phyloP scores from a whole-genome alignment of 768 basidiomycete species.

The Trichaptum fuscoviolaceum region DNA sequence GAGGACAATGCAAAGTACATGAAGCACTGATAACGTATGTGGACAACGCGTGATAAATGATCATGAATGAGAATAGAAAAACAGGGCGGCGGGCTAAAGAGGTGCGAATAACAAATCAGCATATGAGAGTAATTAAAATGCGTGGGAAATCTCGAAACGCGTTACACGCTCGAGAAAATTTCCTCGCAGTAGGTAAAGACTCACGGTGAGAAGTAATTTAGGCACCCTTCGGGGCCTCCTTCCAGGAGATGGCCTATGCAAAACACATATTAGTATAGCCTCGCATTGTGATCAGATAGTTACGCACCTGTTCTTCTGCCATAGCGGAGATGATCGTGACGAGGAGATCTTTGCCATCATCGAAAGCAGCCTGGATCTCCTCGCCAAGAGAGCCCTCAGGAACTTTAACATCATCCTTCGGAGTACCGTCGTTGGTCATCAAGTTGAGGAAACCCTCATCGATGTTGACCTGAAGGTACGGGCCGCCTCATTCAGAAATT shows the following conservation, averaged over 20 bases:
- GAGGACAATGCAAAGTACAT: not conserved
- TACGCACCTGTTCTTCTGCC: constrained; percentile 77
- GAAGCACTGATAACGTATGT: not conserved
- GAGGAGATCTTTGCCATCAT: constrained; percentile 81
- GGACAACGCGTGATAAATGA: not conserved
- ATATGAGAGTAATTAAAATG: not conserved
- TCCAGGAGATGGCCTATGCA: constrained; percentile 68
- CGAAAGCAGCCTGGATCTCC: constrained; percentile 65
- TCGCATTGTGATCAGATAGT: not conserved
- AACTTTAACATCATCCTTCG: constrained; percentile 93
- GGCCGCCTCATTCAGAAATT: constrained; percentile 3
- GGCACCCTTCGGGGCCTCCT: constrained; percentile 79
- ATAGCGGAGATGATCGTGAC: constrained; percentile 87
- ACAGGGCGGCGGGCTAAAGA: not conserved
- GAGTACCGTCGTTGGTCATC: constrained; percentile 69
- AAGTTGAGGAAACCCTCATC: constrained; percentile 96
- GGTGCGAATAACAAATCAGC: not conserved
- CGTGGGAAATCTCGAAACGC: not conserved
- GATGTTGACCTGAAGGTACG: constrained; percentile 60
- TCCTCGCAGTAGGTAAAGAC: not conserved
- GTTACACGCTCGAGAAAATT: not conserved
- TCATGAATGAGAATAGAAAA: not conserved
- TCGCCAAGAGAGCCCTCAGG: constrained; percentile 82
- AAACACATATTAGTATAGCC: constrained; percentile 8
- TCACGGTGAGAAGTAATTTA: constrained; percentile 9